Percentiles rank a stretch among this genome's conserved stretches.
Conservation (phyloP, 345 rosid genomes). For the Erucastrum elatum region DNA sequence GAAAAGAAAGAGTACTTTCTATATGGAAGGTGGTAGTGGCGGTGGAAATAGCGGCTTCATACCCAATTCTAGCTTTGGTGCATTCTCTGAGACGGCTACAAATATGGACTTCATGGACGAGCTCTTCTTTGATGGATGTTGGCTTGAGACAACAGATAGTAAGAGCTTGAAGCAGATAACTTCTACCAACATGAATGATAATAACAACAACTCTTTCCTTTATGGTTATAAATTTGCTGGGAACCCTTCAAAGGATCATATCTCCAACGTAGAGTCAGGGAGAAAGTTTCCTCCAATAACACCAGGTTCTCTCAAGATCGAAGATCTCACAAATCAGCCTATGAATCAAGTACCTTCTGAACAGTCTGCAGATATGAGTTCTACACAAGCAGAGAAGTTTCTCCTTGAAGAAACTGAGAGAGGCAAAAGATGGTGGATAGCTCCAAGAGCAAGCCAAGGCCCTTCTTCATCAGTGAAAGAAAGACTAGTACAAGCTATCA, state of each 20-base stretch:
- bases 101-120: constrained; percentile 92
- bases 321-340: constrained; percentile 27
- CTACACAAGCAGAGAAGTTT: constrained; percentile 39
- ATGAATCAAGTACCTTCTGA: constrained; percentile 29
- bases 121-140: constrained; percentile 79
- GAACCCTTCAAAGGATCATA: not conserved
- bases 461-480: constrained; percentile 57
- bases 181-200: constrained; percentile 44
- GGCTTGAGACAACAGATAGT: constrained; percentile 70
- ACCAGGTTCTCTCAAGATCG: constrained; percentile 33
- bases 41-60: constrained; percentile 41
- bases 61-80: constrained; percentile 47
- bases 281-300: constrained; percentile 32
- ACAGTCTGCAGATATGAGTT: constrained; percentile 32
- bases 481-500: constrained; percentile 59
- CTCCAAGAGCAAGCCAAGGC: constrained; percentile 45
- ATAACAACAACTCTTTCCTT: constrained; percentile 40
- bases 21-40: constrained; percentile 38
- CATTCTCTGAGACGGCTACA: constrained; percentile 55
- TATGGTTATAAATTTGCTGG: not conserved
- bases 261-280: constrained; percentile 36
- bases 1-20: constrained; percentile 11
- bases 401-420: constrained; percentile 45
- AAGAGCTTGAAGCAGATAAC: constrained; percentile 43
- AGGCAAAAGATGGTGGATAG: constrained; percentile 67